Evolutionary conservation across 2,329 filamentous ascomycete genomes (phyloP).

Genomic region (Tothia fuscella): DNA sequence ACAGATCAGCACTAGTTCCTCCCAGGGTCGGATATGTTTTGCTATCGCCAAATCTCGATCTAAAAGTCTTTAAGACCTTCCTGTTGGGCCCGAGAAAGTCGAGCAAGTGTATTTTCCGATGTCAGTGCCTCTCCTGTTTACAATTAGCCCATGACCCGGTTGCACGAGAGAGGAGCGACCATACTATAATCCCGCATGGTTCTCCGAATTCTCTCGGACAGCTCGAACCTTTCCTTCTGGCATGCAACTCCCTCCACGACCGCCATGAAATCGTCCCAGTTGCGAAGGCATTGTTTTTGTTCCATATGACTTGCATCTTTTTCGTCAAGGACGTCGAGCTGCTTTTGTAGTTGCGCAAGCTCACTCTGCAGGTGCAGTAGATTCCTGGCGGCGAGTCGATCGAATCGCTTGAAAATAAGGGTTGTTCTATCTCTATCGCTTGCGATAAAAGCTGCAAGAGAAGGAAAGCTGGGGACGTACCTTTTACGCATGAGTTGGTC

Average conservation of each 20-base stretch:
- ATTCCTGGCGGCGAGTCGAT: slow-evolving; percentile 13
- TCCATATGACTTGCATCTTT: background rate
- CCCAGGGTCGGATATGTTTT: background rate
- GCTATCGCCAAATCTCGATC: background rate
- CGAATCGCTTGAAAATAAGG: slow-evolving; percentile 16
- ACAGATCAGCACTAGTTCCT: background rate
- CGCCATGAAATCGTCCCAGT: slow-evolving; percentile 7
- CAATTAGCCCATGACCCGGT: no score
- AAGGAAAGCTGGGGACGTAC: slow-evolving; percentile 12
- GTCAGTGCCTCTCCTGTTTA: no score
- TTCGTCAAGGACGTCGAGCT: slow-evolving; percentile 12
- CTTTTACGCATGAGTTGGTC: background rate
- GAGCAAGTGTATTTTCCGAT: no score
- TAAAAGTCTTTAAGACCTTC: no score
- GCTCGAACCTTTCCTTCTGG: slow-evolving; percentile 8
- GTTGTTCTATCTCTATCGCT: slow-evolving; percentile 15
- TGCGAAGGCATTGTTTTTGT: background rate
- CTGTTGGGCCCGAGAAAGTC: no score
- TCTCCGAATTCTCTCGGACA: background rate
- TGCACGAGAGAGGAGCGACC: background rate
- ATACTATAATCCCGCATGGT: slow-evolving; percentile 11
- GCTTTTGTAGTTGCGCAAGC: slow-evolving; percentile 11
- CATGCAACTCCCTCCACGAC: background rate
- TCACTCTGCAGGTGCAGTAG: slow-evolving; percentile 14
- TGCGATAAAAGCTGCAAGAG: slow-evolving; percentile 16